Evolutionary conservation across 257 asterid genomes (phyloP).

Genomic region (Nicotiana obtusifolia): DNA sequence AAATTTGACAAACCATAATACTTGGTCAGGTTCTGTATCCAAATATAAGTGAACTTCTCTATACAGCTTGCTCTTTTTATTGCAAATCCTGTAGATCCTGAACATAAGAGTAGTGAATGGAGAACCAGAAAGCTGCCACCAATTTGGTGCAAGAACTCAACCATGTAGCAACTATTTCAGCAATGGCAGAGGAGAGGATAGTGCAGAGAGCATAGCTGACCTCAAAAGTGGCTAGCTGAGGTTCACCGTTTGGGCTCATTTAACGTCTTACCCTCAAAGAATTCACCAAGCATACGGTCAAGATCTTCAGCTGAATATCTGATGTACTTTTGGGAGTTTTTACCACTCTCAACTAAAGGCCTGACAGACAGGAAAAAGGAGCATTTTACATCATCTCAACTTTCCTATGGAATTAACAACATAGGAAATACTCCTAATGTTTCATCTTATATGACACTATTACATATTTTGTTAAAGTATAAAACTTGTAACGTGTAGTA

Average conservation of each 20-base stretch:
- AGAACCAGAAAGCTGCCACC: not conserved
- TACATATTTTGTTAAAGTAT: not conserved
- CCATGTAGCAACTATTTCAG: not conserved
- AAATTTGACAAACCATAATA: not conserved
- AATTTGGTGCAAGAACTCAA: not conserved
- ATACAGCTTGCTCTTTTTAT: not conserved
- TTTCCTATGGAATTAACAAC: not conserved
- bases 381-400: not conserved
- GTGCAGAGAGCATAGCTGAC: not conserved
- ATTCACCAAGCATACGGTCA: constrained; percentile 95
- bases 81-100: not conserved
- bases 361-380: constrained; percentile 19
- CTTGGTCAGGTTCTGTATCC: not conserved
- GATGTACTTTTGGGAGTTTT: constrained; percentile 90
- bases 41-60: not conserved
- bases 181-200: not conserved
- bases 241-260: constrained; percentile 75
- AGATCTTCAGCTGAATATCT: constrained; percentile 97
- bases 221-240: not conserved
- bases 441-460: not conserved
- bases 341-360: constrained; percentile 83
- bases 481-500: not conserved
- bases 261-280: constrained; percentile 88
- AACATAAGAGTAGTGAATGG: not conserved
- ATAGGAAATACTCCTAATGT: not conserved